Evolutionary conservation across 2,329 filamentous ascomycete species (phyloP).

Genomic region (Dactylonectria macrodidyma): DNA sequence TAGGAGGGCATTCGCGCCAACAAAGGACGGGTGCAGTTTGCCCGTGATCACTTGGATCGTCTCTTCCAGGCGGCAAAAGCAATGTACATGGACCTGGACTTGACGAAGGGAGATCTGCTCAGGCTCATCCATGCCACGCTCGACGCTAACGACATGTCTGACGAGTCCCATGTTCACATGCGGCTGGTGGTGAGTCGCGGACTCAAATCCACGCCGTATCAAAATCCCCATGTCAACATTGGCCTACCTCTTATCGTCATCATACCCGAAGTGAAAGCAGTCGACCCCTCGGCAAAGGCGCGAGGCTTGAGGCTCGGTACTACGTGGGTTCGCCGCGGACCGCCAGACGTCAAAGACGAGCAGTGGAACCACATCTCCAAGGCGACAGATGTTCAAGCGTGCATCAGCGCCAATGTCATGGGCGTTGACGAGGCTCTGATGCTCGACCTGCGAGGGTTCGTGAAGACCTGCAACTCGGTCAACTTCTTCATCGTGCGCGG

Average conservation of each 20-base stretch:
- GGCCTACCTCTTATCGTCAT: constrained; percentile 50
- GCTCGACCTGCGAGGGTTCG: constrained; percentile 48
- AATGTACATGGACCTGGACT: constrained; percentile 49
- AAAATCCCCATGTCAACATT: constrained; percentile 48
- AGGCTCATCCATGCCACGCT: constrained; percentile 44
- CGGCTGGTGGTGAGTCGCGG: constrained; percentile 49
- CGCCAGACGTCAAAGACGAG: constrained; percentile 51
- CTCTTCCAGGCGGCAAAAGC: constrained; percentile 50
- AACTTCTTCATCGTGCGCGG: constrained; percentile 53
- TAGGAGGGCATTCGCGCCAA: constrained; percentile 48
- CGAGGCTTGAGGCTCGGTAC: constrained; percentile 46
- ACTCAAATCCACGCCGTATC: constrained; percentile 47
- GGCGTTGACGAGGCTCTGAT: constrained; percentile 50
- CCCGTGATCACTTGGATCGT: constrained; percentile 46
- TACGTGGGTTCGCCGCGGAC: constrained; percentile 49
- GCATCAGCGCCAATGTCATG: constrained; percentile 49
- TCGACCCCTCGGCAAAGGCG: constrained; percentile 39
- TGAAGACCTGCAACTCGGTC: constrained; percentile 52
- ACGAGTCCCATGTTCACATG: constrained; percentile 48
- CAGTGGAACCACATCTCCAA: constrained; percentile 52
- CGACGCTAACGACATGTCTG: constrained; percentile 46
- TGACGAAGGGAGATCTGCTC: constrained; percentile 45
- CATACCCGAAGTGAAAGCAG: constrained; percentile 49
- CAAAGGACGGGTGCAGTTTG: constrained; percentile 46
- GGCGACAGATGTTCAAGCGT: constrained; percentile 51